Evolutionary conservation across 257 asterid genomes (phyloP).

Genomic region (Rauvolfia tetraphylla): DNA sequence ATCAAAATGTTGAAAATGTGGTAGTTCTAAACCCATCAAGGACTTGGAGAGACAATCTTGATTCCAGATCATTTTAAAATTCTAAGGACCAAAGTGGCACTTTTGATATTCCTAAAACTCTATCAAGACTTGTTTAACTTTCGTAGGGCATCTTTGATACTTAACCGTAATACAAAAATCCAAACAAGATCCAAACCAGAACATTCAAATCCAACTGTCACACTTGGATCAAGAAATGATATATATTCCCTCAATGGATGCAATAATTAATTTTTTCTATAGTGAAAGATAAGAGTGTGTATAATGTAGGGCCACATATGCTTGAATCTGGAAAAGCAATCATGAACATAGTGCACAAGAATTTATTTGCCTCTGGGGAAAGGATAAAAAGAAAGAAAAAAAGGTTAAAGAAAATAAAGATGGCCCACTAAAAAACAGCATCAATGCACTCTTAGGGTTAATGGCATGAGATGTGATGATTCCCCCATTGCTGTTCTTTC

Average conservation of each 20-base stretch:
- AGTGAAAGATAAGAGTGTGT: conserved; percentile 7
- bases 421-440: conserved; percentile 32
- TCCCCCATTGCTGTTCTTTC: background rate
- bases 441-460: conserved; percentile 26
- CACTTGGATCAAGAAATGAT: background rate
- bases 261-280: conserved; percentile 1
- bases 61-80: no score
- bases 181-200: background rate
- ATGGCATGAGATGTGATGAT: conserved; percentile 37
- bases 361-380: background rate
- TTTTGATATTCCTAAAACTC: background rate
- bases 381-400: background rate
- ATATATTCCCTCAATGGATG: background rate
- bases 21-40: no score
- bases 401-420: background rate
- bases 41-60: no score
- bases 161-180: background rate
- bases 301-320: conserved; percentile 8
- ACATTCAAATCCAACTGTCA: background rate
- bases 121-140: background rate
- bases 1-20: no score
- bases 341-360: conserved; percentile 19
- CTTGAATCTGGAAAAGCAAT: conserved; percentile 18
- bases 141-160: background rate
- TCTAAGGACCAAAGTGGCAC: no score